These are phyloP conservation scores for Boletus smithii DNA, from an alignment of 1,284 basidiomycete species.

Conservation along the genomic window DNA sequence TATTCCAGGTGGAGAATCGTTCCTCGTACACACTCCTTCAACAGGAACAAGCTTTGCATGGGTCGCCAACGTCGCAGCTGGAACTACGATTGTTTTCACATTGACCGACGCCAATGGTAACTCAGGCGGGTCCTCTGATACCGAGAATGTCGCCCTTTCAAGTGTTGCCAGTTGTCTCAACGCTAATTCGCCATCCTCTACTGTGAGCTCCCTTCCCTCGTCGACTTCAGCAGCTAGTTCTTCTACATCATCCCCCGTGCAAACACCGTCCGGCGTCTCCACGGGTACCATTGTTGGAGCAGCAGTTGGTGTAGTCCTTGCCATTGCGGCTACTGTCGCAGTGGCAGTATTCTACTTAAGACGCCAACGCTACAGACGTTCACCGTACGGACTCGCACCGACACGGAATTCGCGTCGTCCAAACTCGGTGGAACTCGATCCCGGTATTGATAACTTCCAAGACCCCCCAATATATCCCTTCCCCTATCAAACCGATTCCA, in stretches of 20 bases:
- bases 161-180: constrained; percentile 53
- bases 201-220: constrained; percentile 26
- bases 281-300: constrained; percentile 53
- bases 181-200: constrained; percentile 50
- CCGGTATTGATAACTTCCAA: constrained; percentile 17
- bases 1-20: constrained; percentile 57
- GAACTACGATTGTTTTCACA: constrained; percentile 58
- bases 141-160: constrained; percentile 46
- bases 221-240: constrained; percentile 33
- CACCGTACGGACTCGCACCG: constrained; percentile 18
- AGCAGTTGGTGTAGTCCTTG: constrained; percentile 55
- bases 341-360: constrained; percentile 43
- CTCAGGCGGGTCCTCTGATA: constrained; percentile 57
- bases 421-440: constrained; percentile 31
- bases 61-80: constrained; percentile 54
- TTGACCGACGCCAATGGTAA: constrained; percentile 57
- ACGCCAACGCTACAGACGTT: constrained; percentile 35
- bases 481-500: constrained; percentile 30
- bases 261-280: constrained; percentile 31
- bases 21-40: constrained; percentile 43
- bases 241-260: constrained; percentile 19
- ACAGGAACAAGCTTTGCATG: constrained; percentile 50
- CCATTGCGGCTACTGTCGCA: constrained; percentile 47
- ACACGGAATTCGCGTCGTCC: constrained; percentile 26
- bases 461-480: constrained; percentile 30